A percentile compares a stretch with the other conserved stretches of the same genome.
Evolutionary conservation across 2,329 filamentous ascomycete species (phyloP).

Genomic region (Pezicula radicicola): DNA sequence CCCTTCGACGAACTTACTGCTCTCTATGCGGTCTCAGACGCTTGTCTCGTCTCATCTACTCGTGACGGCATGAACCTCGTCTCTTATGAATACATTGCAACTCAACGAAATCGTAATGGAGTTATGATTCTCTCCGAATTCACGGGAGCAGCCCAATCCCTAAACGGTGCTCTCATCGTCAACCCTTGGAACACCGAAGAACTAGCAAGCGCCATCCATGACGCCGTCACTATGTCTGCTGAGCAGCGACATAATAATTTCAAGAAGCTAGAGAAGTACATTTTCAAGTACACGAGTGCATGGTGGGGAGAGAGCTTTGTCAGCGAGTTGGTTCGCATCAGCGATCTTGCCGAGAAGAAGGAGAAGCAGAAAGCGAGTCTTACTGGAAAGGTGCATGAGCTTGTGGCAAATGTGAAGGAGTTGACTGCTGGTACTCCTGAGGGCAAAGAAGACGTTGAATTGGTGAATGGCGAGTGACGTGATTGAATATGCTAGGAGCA

Average conservation of each 20-base stretch:
- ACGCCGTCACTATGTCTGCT: conserved; percentile 93
- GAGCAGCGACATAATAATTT: conserved; percentile 86
- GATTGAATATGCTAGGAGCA: not conserved
- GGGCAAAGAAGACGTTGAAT: conserved; percentile 5
- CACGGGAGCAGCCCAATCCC: conserved; percentile 88
- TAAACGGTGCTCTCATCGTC: conserved; percentile 90
- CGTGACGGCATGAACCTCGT: conserved; percentile 99
- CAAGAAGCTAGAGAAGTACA: conserved; percentile 88
- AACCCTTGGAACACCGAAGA: conserved; percentile 99
- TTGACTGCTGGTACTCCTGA: conserved; percentile 7
- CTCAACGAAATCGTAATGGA: conserved; percentile 85
- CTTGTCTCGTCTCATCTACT: conserved; percentile 90
- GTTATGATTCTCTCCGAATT: conserved; percentile 96
- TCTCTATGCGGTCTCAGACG: conserved; percentile 87
- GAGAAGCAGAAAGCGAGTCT: conserved; percentile 15
- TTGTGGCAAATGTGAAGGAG: conserved; percentile 13
- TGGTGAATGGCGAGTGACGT: not conserved
- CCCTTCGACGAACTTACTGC: conserved; percentile 92
- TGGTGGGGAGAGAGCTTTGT: conserved; percentile 98
- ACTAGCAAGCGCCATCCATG: conserved; percentile 86
- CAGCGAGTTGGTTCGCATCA: conserved; percentile 58
- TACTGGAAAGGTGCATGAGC: conserved; percentile 11
- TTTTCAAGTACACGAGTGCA: conserved; percentile 95
- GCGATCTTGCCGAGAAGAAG: conserved; percentile 28
- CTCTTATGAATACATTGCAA: conserved; percentile 96